Conservation (phyloP, 2,329 filamentous ascomycete genomes). For the Trichoderma koningiopsis region DNA sequence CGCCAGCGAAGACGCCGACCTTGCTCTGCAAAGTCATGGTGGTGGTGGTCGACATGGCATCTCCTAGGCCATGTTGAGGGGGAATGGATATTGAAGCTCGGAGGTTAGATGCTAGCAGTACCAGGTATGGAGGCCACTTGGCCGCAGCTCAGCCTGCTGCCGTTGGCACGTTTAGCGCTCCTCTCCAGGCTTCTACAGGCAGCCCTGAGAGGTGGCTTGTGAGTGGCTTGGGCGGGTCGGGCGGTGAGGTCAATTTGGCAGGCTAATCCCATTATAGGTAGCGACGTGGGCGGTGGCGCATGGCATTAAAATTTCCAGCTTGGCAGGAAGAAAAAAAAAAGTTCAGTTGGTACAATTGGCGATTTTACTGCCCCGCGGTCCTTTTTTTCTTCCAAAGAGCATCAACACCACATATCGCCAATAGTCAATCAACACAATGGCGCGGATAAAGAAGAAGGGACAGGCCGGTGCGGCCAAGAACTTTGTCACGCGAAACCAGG, state of each 20-base stretch:
- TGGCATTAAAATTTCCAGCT: constrained; percentile 41
- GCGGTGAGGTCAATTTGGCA: constrained; percentile 31
- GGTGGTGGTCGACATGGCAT: constrained; percentile 42
- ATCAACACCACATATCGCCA: constrained; percentile 27
- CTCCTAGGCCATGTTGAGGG: constrained; percentile 31
- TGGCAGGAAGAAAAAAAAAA: constrained; percentile 40
- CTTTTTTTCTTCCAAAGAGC: constrained; percentile 29
- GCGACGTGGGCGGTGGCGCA: constrained; percentile 33
- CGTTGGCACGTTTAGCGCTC: not conserved
- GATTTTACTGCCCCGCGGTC: constrained; percentile 40
- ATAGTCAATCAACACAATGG: constrained; percentile 52
- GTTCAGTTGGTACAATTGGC: constrained; percentile 26
- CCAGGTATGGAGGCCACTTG: constrained; percentile 36
- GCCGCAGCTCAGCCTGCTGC: constrained; percentile 30
- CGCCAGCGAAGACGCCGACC: constrained; percentile 68
- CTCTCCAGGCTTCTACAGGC: not conserved
- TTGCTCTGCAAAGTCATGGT: constrained; percentile 47
- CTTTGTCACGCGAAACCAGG: constrained; percentile 96
- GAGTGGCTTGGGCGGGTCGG: constrained; percentile 25
- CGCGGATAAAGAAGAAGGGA: constrained; percentile 87
- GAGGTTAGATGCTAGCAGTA: not conserved
- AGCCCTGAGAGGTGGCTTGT: not conserved
- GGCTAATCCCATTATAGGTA: constrained; percentile 28
- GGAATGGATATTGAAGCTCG: not conserved
- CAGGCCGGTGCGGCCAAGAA: constrained; percentile 93